phyloP scores from a whole-genome alignment of 305 asterid species.

The Andrographis paniculata region DNA sequence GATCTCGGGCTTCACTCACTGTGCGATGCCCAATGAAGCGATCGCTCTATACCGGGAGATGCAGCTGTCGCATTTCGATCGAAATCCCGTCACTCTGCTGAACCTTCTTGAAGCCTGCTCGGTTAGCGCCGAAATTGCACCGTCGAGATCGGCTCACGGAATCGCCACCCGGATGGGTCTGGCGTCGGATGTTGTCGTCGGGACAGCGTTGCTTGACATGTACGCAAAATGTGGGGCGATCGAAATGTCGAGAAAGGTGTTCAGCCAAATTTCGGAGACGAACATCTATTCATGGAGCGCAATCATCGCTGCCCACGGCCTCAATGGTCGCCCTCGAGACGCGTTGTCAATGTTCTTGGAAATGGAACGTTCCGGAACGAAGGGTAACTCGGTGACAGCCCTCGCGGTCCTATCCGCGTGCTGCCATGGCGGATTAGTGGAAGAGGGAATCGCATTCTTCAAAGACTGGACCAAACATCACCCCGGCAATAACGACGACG shows the following conservation, averaged over 20 bases:
- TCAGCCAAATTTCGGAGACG: conserved; percentile 45
- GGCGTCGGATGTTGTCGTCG: conserved; percentile 54
- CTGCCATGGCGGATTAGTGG: conserved; percentile 85
- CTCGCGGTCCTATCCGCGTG: conserved; percentile 73
- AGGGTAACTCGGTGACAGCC: conserved; percentile 57
- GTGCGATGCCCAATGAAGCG: conserved; percentile 78
- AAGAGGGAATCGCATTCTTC: conserved; percentile 61
- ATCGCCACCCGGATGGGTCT: conserved; percentile 56
- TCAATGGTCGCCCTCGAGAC: conserved; percentile 63
- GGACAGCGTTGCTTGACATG: conserved; percentile 79
- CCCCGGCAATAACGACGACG: conserved; percentile 32
- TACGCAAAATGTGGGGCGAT: conserved; percentile 78
- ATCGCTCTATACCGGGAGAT: conserved; percentile 47
- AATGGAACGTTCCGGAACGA: conserved; percentile 51
- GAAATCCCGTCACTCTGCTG: conserved; percentile 49
- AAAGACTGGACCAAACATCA: conserved; percentile 35
- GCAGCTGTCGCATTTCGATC: conserved; percentile 29
- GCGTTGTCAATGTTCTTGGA: conserved; percentile 55
- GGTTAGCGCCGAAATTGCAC: conserved; percentile 48
- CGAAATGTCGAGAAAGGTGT: conserved; percentile 55
- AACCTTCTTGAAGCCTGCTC: conserved; percentile 82
- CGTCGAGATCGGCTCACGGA: conserved; percentile 65
- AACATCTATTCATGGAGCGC: conserved; percentile 74
- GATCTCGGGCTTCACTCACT: conserved; percentile 70
- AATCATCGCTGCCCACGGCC: conserved; percentile 69